phyloP scores from a whole-genome alignment of 805 yeast genomes.

The Wickerhamomyces ciferrii region DNA sequence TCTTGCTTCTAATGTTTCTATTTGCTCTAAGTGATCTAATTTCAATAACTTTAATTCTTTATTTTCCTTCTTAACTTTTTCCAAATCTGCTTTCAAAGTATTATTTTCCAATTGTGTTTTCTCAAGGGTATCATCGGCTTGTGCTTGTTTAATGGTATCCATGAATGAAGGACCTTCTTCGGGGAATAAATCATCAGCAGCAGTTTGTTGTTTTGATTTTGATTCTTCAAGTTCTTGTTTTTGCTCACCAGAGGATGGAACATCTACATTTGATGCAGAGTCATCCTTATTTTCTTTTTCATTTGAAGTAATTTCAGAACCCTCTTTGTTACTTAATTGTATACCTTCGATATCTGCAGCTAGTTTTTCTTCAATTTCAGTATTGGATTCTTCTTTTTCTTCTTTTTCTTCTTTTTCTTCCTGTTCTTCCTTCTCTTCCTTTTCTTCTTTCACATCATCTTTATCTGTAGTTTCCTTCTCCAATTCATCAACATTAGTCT shows the following conservation, averaged over 20 bases:
- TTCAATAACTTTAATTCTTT: conserved; percentile 30
- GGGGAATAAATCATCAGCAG: conserved; percentile 7
- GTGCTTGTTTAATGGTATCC: conserved; percentile 16
- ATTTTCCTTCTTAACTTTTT: conserved; percentile 30
- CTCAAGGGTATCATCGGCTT: conserved; percentile 15
- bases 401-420: conserved; percentile 3
- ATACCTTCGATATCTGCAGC: conserved; percentile 1
- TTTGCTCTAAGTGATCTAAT: conserved; percentile 29
- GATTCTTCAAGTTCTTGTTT: neutral
- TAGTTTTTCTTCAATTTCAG: neutral
- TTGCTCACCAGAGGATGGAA: neutral
- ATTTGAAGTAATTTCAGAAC: conserved; percentile 6
- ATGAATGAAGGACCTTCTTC: conserved; percentile 21
- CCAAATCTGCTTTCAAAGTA: conserved; percentile 26
- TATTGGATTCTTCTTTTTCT: conserved; percentile 2
- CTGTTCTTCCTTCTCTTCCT: conserved; percentile 4
- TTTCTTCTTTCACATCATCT: conserved; percentile 2
- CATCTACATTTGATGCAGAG: neutral
- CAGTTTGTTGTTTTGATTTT: neutral
- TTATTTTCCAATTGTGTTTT: conserved; percentile 28
- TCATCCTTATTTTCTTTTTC: neutral
- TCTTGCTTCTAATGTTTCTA: conserved; percentile 24
- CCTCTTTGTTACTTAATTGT: conserved; percentile 5
- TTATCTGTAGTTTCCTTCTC: conserved; percentile 2
- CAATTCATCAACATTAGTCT: conserved; percentile 3